Conservation (phyloP, 2,329 filamentous ascomycete species). For the Penicillium sp. region DNA sequence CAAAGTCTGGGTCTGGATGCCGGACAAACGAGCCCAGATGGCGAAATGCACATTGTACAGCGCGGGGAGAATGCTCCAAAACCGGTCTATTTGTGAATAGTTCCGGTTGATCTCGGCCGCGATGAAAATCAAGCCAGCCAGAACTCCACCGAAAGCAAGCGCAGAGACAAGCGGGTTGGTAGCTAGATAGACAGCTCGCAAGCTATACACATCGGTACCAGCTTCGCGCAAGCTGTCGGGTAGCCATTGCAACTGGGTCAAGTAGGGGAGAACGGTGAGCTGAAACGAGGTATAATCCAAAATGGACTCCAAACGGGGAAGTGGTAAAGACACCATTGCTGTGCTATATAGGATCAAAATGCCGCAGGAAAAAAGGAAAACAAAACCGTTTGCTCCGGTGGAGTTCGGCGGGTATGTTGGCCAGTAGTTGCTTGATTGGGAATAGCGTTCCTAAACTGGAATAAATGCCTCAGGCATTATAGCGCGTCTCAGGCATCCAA, state of each 20-base stretch:
- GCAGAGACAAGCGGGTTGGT: slow-evolving; percentile 85
- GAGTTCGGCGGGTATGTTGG: slow-evolving; percentile 15
- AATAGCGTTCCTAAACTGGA: background rate
- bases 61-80: slow-evolving; percentile 87
- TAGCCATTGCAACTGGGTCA: slow-evolving; percentile 68
- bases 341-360: background rate
- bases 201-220: slow-evolving; percentile 58
- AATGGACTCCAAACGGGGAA: slow-evolving; percentile 66
- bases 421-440: slow-evolving; percentile 21
- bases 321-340: slow-evolving; percentile 59
- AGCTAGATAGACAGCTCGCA: slow-evolving; percentile 71
- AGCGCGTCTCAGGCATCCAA: slow-evolving; percentile 11
- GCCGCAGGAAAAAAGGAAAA: slow-evolving; percentile 5
- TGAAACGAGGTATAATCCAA: slow-evolving; percentile 74
- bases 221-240: slow-evolving; percentile 64
- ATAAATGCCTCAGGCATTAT: slow-evolving; percentile 14
- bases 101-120: slow-evolving; percentile 85
- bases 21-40: slow-evolving; percentile 75
- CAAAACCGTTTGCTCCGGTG: slow-evolving; percentile 7
- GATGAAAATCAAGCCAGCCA: slow-evolving; percentile 72
- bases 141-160: slow-evolving; percentile 67
- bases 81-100: slow-evolving; percentile 92
- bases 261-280: slow-evolving; percentile 72
- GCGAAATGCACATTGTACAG: slow-evolving; percentile 83
- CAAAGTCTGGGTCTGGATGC: slow-evolving; percentile 67